Conservation (phyloP, 2,329 filamentous ascomycete genomes). For the Ascochyta viciae-villosae region DNA sequence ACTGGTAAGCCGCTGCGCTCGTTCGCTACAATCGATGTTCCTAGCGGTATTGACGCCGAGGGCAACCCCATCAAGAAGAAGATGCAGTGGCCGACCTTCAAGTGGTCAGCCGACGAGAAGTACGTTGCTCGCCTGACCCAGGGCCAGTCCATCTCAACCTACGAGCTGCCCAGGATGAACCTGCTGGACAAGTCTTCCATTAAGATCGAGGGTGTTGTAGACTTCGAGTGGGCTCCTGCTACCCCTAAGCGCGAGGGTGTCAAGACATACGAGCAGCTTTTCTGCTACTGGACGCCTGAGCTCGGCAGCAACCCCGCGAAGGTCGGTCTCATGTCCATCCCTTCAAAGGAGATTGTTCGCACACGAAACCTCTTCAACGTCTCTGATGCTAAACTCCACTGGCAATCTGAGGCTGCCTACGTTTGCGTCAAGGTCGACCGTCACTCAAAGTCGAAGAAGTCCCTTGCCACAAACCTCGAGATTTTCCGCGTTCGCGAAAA, state of each 20-base stretch:
- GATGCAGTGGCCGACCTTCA: slow-evolving; percentile 98
- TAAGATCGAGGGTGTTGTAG: slow-evolving; percentile 95
- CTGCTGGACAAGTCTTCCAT: slow-evolving; percentile 88
- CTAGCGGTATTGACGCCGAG: slow-evolving; percentile 67
- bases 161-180: slow-evolving; percentile 88
- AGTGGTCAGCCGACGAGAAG: slow-evolving; percentile 98
- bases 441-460: slow-evolving; percentile 99
- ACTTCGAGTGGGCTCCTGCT: slow-evolving; percentile 97
- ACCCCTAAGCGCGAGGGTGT: slow-evolving; percentile 81
- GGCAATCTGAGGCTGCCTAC: slow-evolving; percentile 94
- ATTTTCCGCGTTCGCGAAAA: slow-evolving; percentile 98
- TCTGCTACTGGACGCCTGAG: slow-evolving; percentile 99
- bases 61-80: slow-evolving; percentile 81
- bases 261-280: slow-evolving; percentile 92
- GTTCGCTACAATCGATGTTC: slow-evolving; percentile 86
- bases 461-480: slow-evolving; percentile 92
- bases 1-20: slow-evolving; percentile 89
- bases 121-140: slow-evolving; percentile 93
- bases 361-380: slow-evolving; percentile 98
- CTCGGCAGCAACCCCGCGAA: slow-evolving; percentile 97
- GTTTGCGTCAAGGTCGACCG: slow-evolving; percentile 98
- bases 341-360: slow-evolving; percentile 91
- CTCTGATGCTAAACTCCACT: slow-evolving; percentile 96
- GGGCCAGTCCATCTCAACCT: slow-evolving; percentile 87
- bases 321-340: slow-evolving; percentile 94